Base-by-base conservation (phyloP, 2,329 filamentous ascomycete species). In the Colletotrichum sp. region DNA sequence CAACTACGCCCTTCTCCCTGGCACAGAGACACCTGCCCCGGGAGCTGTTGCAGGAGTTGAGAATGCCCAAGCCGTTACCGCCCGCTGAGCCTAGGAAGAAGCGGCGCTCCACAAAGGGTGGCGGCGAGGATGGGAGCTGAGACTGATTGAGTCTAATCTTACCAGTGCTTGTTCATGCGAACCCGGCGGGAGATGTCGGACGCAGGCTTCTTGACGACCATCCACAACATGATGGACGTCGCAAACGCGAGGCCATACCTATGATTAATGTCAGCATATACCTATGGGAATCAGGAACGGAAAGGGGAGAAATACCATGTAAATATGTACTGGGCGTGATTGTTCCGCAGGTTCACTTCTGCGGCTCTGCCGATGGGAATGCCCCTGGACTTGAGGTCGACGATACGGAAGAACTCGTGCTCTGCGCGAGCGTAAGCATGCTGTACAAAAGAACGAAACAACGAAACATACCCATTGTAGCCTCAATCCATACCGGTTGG, bases 321-420 rank as follows among this genome's bases (percentile, higher is more conserved):
- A 84, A 98, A 97, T 79, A 99, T 99, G 85, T 99, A 99, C 88
- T 98, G 97, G 78, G 95, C 93, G 85, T 99, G 97, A 85, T 98
- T 98, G 83, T 99, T 99, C 83, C 95, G 92, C 82, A 99, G 87
- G 83, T 97, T 98, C 76, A 99, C 96, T 85, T 98, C 95, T 6
- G 97, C 91, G 8, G 95, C 87, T 82, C 96, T 91, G 16, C 96
- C 97, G 82, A 98, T 96, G 3, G 97, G 97, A 75, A 98, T 93
- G 32, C 97, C 97, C 80, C 94, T 94, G 16, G 90, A 89, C 82
- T 95, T 91, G 81, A 95, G 92, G 80, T 96, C 92, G 82, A 95
- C 93, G 77, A 93, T 89, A 79, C 92, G 91, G 80, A 98, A 86
- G 80, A 96, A 89, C 83, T 97, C 95, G 71, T 95, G 94, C 80